Evolutionary conservation across 805 yeast genomes (phyloP), one percentile per base, ranked within the genome.

Genomic region (Myxozyma nipponensis): DNA sequence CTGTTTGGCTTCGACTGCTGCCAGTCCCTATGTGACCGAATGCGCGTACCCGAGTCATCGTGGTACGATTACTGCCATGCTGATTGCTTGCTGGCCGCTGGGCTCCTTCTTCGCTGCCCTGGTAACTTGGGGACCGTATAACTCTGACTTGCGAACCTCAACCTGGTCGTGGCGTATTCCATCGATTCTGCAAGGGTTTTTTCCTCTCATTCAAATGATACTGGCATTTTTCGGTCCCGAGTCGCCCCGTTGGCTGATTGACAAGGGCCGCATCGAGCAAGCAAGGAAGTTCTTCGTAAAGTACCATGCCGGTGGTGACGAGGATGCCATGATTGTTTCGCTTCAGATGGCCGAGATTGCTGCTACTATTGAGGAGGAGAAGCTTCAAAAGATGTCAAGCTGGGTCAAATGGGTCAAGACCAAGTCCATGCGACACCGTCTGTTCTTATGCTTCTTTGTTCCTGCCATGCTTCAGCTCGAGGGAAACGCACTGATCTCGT

Each of bases 401-500:
- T 17, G 39, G 17, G 23, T 36, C 9, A 41, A 28, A 3, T 75
- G 72, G 66, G n/a, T 41, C 19, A 38, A 35, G 17, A 70, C 70
- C 4, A 65, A 66, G 26, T 67, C 70, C 34, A 72, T 70, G 59
- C 65, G 76, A 54, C 71, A 69, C 62, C 70, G 80, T 64, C 58
- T 70, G 56, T 63, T 68, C 49, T 59, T 72, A 57, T 58, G 66
- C 25, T 25, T 63, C 30, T 61, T 65, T 58, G 59, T 72, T 23
- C 72, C 70, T 38, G 55, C 63, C 32, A 62, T 74, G 50, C 68
- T 68, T 72, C 78, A 75, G 62, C 62, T 73, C 42, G 72, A 78
- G 23, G 81, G 81, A 60, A 76, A 76, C 59, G 32, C 78, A 50
- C 66, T 77, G 50, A 77, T 76, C 22, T 72, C 79, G 4, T 77